A percentile compares a stretch with the other conserved stretches of the same genome.
phyloP scores from a whole-genome alignment of 2,329 filamentous ascomycete genomes.

The Golovinomyces cichoracearum region DNA sequence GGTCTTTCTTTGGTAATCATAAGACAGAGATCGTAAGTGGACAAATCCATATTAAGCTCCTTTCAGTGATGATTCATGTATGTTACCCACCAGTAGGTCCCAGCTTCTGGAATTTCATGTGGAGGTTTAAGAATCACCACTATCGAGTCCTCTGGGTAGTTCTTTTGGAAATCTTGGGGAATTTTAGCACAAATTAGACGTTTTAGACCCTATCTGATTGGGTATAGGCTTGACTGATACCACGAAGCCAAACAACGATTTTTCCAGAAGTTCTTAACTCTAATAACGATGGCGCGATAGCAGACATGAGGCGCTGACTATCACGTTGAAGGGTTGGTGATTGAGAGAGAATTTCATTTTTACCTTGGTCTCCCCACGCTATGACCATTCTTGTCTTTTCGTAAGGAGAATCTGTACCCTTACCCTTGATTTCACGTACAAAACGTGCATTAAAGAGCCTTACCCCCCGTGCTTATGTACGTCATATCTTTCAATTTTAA shows the following conservation, averaged over 20 bases:
- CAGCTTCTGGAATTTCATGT: not conserved
- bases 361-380: not conserved
- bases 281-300: not conserved
- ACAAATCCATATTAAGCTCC: not conserved
- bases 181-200: not conserved
- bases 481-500: not conserved
- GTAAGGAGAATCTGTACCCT: not conserved
- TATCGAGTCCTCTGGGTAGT: not conserved
- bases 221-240: not conserved
- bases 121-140: not conserved
- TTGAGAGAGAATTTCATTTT: not conserved
- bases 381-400: not conserved
- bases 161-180: not conserved
- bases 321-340: not conserved
- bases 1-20: not conserved
- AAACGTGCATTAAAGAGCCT: not conserved
- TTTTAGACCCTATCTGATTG: not conserved
- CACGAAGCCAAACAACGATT: not conserved
- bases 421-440: not conserved
- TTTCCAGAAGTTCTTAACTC: no score
- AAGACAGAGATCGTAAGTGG: not conserved
- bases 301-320: not conserved
- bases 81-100: not conserved
- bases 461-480: not conserved
- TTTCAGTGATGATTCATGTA: constrained; percentile 1